Evolutionary conservation across 805 yeast species (phyloP).

Genomic region (Blastobotrys muscicola): DNA sequence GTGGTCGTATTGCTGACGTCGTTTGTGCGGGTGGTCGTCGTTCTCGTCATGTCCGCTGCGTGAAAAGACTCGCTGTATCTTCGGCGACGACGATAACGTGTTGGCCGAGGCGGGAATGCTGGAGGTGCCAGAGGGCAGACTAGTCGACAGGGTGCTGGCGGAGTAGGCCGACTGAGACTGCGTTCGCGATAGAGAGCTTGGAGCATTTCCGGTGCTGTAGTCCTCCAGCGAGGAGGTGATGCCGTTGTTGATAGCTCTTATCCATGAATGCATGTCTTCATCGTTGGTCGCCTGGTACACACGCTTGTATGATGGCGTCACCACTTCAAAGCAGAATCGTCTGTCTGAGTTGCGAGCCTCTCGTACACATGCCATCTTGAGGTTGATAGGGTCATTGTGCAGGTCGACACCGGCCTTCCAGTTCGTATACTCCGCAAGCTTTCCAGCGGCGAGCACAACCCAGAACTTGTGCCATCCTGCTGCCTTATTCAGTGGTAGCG

Average conservation of each 20-base stretch:
- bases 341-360: conserved; percentile 32
- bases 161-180: conserved; percentile 4
- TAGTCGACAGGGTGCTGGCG: neutral
- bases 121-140: neutral
- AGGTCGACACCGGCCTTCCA: conserved; percentile 64
- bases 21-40: neutral
- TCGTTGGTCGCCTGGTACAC: conserved; percentile 66
- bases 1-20: neutral
- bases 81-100: neutral
- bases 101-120: neutral
- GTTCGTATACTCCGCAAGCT: conserved; percentile 60
- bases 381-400: conserved; percentile 57
- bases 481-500: conserved; percentile 26
- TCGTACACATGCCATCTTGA: conserved; percentile 58
- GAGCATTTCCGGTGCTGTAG: conserved; percentile 1
- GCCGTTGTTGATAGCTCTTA: conserved; percentile 51
- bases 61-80: neutral
- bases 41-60: neutral
- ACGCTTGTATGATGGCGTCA: conserved; percentile 62
- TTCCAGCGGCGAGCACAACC: conserved; percentile 66
- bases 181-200: conserved; percentile 3
- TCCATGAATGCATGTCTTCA: conserved; percentile 62
- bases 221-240: conserved; percentile 35
- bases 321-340: conserved; percentile 61
- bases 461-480: conserved; percentile 78